Conservation (phyloP, 768 basidiomycete genomes). For the Epithele typhae region DNA sequence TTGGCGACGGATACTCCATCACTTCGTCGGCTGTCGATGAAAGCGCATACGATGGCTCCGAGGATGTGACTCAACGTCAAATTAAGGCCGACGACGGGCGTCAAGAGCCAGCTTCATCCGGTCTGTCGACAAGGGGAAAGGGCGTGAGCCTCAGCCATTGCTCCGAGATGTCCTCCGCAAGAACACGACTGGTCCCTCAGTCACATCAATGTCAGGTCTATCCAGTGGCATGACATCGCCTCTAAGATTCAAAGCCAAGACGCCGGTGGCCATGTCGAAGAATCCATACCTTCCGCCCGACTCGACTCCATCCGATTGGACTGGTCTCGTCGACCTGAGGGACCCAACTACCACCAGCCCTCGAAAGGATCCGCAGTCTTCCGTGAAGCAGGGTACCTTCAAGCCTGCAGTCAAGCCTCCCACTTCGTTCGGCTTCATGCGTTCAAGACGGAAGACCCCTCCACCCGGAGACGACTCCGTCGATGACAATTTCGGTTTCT, state of each 20-base stretch:
- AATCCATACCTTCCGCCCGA: conserved; percentile 61
- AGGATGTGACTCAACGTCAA: conserved; percentile 21
- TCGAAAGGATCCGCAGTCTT: conserved; percentile 25
- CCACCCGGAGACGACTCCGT: conserved; percentile 30
- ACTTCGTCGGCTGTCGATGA: conserved; percentile 16
- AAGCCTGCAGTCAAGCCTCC: conserved; percentile 3
- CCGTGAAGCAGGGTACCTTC: conserved; percentile 7
- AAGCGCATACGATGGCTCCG: conserved; percentile 22
- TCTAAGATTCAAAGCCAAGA: conserved; percentile 52
- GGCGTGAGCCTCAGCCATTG: conserved; percentile 39
- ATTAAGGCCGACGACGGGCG: background rate
- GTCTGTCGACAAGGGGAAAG: conserved; percentile 32
- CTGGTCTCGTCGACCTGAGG: conserved; percentile 69
- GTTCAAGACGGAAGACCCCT: conserved; percentile 11
- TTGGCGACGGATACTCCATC: conserved; percentile 40
- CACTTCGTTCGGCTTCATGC: conserved; percentile 3
- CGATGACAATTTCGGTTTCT: conserved; percentile 39
- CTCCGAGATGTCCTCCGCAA: conserved; percentile 49
- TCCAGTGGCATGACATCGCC: conserved; percentile 38
- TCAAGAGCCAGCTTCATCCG: background rate
- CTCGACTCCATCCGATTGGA: conserved; percentile 53
- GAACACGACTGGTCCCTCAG: conserved; percentile 37
- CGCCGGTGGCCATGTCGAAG: conserved; percentile 48
- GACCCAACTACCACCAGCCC: conserved; percentile 50
- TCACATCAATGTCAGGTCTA: conserved; percentile 8